A percentile compares a stretch with the other conserved stretches of the same genome.
These are phyloP conservation scores for Cryoendolithus antarcticus DNA, from an alignment of 2,329 filamentous ascomycete species.

Conservation along the genomic window DNA sequence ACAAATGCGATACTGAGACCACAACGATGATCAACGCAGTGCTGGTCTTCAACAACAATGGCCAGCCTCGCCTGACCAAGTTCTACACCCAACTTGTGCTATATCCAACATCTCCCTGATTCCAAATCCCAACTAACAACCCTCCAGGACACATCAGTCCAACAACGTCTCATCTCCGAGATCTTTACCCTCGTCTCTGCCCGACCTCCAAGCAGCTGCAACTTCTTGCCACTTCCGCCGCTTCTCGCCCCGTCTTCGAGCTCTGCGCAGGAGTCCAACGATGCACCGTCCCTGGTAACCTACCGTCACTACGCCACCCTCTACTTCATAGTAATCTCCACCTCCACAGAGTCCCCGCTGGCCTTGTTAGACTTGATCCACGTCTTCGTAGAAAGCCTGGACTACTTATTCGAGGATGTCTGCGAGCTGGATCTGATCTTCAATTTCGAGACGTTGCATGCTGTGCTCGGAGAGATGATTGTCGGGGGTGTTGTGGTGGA, in stretches of 20 bases:
- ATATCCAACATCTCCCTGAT: neutral
- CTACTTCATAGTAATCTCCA: constrained; percentile 97
- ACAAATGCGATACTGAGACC: neutral
- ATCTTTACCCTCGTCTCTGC: constrained; percentile 95
- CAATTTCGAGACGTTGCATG: constrained; percentile 95
- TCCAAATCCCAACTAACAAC: neutral
- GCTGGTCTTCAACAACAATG: constrained; percentile 96
- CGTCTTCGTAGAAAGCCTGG: constrained; percentile 91
- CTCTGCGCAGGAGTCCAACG: constrained; percentile 54
- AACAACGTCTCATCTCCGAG: constrained; percentile 91
- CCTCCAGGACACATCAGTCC: constrained; percentile 80
- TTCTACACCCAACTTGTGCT: constrained; percentile 92
- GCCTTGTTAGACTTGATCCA: constrained; percentile 94
- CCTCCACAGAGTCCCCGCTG: constrained; percentile 87
- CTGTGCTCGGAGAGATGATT: constrained; percentile 84
- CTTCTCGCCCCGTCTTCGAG: constrained; percentile 13
- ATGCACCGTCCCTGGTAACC: constrained; percentile 87
- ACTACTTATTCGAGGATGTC: constrained; percentile 93
- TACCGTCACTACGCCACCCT: constrained; percentile 97
- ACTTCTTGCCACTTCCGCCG: constrained; percentile 64
- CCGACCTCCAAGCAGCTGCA: constrained; percentile 82
- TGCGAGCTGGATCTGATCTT: constrained; percentile 98
- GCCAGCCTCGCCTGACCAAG: constrained; percentile 90
- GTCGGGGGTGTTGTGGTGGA: constrained; percentile 91
- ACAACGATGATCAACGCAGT: constrained; percentile 88